Conservation (phyloP, 345 rosid genomes). For the Pistacia vera region DNA sequence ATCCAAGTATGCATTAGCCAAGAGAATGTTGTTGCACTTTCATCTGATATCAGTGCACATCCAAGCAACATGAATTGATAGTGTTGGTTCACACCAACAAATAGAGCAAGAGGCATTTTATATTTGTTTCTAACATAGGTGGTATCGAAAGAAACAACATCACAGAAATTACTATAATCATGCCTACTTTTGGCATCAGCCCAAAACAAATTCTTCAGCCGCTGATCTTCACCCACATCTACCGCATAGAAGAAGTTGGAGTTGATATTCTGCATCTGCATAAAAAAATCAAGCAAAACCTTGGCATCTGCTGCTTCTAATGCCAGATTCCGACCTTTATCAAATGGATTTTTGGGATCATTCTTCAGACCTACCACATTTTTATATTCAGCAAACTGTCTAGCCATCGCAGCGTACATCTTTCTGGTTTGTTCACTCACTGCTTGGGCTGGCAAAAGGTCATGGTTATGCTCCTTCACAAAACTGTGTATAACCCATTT, state of each 20-base stretch:
- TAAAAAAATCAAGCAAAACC: slow-evolving; percentile 47
- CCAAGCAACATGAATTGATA: slow-evolving; percentile 60
- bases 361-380: slow-evolving; percentile 51
- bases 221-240: slow-evolving; percentile 55
- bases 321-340: slow-evolving; percentile 39
- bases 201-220: slow-evolving; percentile 54
- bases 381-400: slow-evolving; percentile 58
- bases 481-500: slow-evolving; percentile 66
- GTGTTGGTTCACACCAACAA: slow-evolving; percentile 64
- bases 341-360: slow-evolving; percentile 44
- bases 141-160: slow-evolving; percentile 54
- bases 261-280: slow-evolving; percentile 45
- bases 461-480: slow-evolving; percentile 68
- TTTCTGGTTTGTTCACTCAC: slow-evolving; percentile 64
- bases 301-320: slow-evolving; percentile 50
- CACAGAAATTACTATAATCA: slow-evolving; percentile 49
- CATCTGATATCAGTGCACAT: slow-evolving; percentile 59
- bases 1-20: slow-evolving; percentile 63
- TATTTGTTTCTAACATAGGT: slow-evolving; percentile 48
- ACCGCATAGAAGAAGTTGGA: slow-evolving; percentile 60
- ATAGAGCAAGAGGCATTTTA: slow-evolving; percentile 59
- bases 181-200: slow-evolving; percentile 64
- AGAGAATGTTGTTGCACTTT: slow-evolving; percentile 42
- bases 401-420: slow-evolving; percentile 67
- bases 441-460: slow-evolving; percentile 69